Evolutionary conservation across 2,329 filamentous ascomycete species (phyloP), one percentile per base, ranked within the genome.

Genomic region (Onygenales sp.): DNA sequence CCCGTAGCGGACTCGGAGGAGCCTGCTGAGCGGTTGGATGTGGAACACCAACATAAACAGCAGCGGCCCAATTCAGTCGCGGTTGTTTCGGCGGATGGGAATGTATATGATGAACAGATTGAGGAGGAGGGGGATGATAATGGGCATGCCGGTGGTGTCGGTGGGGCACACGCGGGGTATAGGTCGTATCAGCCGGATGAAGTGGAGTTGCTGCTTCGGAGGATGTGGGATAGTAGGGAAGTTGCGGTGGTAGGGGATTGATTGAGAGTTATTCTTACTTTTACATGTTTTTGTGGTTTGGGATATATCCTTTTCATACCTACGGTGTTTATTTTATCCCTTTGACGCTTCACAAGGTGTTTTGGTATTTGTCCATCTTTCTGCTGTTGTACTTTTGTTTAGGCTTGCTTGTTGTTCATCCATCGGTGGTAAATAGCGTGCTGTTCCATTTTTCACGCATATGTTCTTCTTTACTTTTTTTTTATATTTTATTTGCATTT

Each of bases 201-300:
- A 52, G 56, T 60, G 5, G 70, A 70, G 36, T 62, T 73, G 60
- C 66, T 73, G 61, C 63, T 73, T 51, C 68, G 70, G 43, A 68
- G 71, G 46, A 69, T 73, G 60, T 73, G 71, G 71, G 69, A 73
- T 46, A 72, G 68, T 52, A 68, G 71, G 46, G 69, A 72, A 52
- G 68, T 72, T 5, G 66, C 70, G 14, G 64, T 62, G 13, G 65
- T 63, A 27, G 66, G 66, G 9, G 57, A 60, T 42, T 60, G 31
- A 57, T 42, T 14, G 21, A 27, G 2, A 27, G 21, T 27, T 3
- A 2, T 27, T 27, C 5, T 27, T 5, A 27, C 21, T 27, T 27
- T 27, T 27, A 27, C 21, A 27, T 27, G 21, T 27, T 38, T 31
- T 46, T 31, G n/a, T 27, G 31, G n/a, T 8, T 33, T 52, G 10